Evolutionary conservation across 176 grass and related monocot genomes (phyloP), one percentile per base, ranked within the genome.

Genomic region (Phragmites australis): DNA sequence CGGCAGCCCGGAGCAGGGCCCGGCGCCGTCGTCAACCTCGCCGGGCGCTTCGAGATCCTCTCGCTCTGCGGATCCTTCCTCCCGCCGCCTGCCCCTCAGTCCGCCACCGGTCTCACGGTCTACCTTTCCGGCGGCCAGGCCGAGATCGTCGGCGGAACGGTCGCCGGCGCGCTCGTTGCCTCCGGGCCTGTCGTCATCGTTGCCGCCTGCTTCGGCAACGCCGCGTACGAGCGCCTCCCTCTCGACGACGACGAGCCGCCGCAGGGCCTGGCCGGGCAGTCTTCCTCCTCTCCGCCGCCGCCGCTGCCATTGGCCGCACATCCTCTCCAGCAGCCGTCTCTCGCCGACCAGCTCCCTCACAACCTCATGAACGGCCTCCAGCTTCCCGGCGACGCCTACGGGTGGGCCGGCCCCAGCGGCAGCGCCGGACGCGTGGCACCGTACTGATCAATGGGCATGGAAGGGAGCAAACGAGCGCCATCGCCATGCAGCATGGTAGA

Each of bases 181-280:
- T 81, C 88, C 0, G 90, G 90, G 2, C 95, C 95, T 6, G 92
- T 98, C 19, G 89, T 98, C 8, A 93, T 98, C 78, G 90, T 98
- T 65, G 90, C 92, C 14, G 96, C 96, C 16, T 94, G 90, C 22
- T 98, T 98, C 82, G 90, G 92, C 29, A 94, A 98, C 93, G 90
- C 96, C n/a, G 82, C 90, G 29, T 99, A 95, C 69, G 96, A 99
- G 75, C 81, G 92, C 74, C 88, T 99, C 29, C 96, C 96, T 1
- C 84, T 95, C 25, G 96, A 89, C 9, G 90, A 99, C 61, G 96
- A 99, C 44, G 96, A 93, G 23, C 77, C 77, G 4, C 76, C 59
- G n/a, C 93, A 80, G 6, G 84, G 77, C 60, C 25, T 89, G 39
- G 53, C 68, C 7, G 78, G 67, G 5, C 90, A 91, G 34, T 93